A percentile compares a stretch with the other conserved stretches of the same genome.
These are phyloP conservation scores for Sabuloglossum arenarium DNA, from an alignment of 495 filamentous ascomycete species.

Conservation along the genomic window DNA sequence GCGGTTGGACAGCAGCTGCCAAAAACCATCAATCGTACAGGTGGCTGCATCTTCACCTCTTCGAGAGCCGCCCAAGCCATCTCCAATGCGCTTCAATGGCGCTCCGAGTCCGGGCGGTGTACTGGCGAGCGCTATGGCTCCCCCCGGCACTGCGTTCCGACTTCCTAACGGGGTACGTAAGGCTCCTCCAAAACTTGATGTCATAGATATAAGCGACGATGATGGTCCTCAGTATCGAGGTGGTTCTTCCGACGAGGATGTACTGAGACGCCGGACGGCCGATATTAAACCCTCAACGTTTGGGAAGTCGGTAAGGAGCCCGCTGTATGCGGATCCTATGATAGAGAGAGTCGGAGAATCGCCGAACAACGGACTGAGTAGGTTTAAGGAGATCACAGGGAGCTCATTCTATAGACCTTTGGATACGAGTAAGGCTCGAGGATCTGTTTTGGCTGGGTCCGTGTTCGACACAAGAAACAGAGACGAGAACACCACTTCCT, in stretches of 20 bases:
- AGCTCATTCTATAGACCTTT: slow-evolving; percentile 25
- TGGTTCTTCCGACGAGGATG: slow-evolving; percentile 34
- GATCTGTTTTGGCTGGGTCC: slow-evolving; percentile 5
- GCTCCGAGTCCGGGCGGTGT: slow-evolving; percentile 20
- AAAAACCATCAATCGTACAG: slow-evolving; percentile 37
- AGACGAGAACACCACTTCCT: neutral
- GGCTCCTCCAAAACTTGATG: slow-evolving; percentile 14
- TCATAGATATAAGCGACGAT: slow-evolving; percentile 28
- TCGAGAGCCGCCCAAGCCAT: slow-evolving; percentile 20
- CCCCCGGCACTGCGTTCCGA: slow-evolving; percentile 52
- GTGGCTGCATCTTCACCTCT: slow-evolving; percentile 70
- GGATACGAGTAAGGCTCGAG: neutral
- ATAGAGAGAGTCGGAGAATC: slow-evolving; percentile 9
- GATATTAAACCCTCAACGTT: slow-evolving; percentile 59
- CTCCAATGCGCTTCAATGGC: slow-evolving; percentile 11
- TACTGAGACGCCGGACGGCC: slow-evolving; percentile 22
- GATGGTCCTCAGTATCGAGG: slow-evolving; percentile 36
- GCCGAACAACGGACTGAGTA: slow-evolving; percentile 15
- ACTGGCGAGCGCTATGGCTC: slow-evolving; percentile 46
- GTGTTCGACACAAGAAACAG: slow-evolving; percentile 5
- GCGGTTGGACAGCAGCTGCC: slow-evolving; percentile 8
- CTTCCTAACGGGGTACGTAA: slow-evolving; percentile 24
- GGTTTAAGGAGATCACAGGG: slow-evolving; percentile 28
- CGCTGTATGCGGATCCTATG: slow-evolving; percentile 9
- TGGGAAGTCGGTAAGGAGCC: neutral